These are phyloP conservation scores for Babjeviella inositovora DNA, from an alignment of 805 yeast species.

Conservation along the genomic window DNA sequence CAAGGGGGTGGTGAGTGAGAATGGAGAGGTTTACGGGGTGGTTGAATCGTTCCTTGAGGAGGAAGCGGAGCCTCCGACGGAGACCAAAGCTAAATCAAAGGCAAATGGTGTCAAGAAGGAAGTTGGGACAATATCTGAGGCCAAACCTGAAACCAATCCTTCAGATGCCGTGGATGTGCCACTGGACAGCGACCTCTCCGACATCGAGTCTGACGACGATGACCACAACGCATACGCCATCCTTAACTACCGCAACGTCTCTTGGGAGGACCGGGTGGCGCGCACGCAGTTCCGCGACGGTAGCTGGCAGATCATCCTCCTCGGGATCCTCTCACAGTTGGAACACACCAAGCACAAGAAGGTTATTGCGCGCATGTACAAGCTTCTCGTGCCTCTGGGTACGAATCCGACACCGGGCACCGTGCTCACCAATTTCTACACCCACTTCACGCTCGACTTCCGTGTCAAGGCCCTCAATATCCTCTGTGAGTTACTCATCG, in stretches of 20 bases:
- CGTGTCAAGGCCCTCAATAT: slow-evolving; percentile 45
- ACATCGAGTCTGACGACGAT: slow-evolving; percentile 2
- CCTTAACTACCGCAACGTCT: slow-evolving; percentile 37
- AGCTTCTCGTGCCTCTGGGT: slow-evolving; percentile 39
- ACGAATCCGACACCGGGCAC: slow-evolving; percentile 29
- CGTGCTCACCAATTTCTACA: slow-evolving; percentile 37
- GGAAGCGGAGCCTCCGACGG: slow-evolving; percentile 5
- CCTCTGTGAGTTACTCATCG: slow-evolving; percentile 43
- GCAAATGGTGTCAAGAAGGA: slow-evolving; percentile 12
- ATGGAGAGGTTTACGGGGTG: slow-evolving; percentile 13
- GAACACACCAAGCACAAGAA: slow-evolving; percentile 36
- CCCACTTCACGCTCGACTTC: slow-evolving; percentile 28
- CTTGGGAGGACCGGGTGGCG: slow-evolving; percentile 70
- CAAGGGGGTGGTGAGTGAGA: slow-evolving; percentile 31
- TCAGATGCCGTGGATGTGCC: no score
- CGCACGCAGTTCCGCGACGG: slow-evolving; percentile 71
- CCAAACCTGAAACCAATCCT: no score
- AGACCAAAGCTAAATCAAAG: slow-evolving; percentile 8
- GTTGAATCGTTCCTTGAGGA: slow-evolving; percentile 8
- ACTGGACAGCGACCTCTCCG: slow-evolving; percentile 1
- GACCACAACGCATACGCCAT: slow-evolving; percentile 26
- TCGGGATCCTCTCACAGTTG: slow-evolving; percentile 55
- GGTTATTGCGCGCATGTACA: slow-evolving; percentile 32
- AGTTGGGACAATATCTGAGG: no score
- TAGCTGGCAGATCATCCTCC: slow-evolving; percentile 64